Base-by-base conservation (phyloP, 352 stramenopile genomes). In the Peronospora belbahrii region DNA sequence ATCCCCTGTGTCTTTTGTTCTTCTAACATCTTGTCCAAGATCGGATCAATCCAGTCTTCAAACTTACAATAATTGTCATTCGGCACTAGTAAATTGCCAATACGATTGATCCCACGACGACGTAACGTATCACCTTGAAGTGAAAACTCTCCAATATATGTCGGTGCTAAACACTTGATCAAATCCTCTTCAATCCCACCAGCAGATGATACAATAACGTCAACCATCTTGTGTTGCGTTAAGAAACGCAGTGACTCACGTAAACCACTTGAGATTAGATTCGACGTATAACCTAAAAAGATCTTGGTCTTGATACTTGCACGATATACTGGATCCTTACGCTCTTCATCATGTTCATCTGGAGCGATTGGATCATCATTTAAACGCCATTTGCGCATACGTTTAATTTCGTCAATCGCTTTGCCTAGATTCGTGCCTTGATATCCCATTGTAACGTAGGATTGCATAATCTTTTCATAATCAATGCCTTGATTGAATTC, bases 21-120 rank as follows among this genome's bases (percentile, higher is more conserved):
- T 25, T 97, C 78, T 42, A 98, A 83, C 96, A 99, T 99, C 20
- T 80, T 83, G 53, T 97, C 76, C 55, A 99, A 79, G 55, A 99
- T 94, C 0, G 97, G 97, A 41, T 83, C 83, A 23, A 98, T 82
- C 84, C 87, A 98, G 65, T 98, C 94, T 45, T 98, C 94, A 56
- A 98, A 98, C 62, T 95, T 89, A 78, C 96, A 99, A 77, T 99
- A 99, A 63, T 99, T 99, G 67, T 98, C 90, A 62, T 99, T 99
- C 1, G 97, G 97, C 24, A 99, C 94, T n/a, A 99, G 68, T 27
- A 99, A 70, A 75, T 99, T 99, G 30, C 97, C 97, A 62, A 99
- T 99, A 53, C 97, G 86, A 71, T 99, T 99, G 53, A 99, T 94
- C 35, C 97, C 97, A 42, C 97, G 96, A 52, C 85, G 84, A 13